phyloP scores from a whole-genome alignment of 106 monocot species.

The Xerophyta viscosa region DNA sequence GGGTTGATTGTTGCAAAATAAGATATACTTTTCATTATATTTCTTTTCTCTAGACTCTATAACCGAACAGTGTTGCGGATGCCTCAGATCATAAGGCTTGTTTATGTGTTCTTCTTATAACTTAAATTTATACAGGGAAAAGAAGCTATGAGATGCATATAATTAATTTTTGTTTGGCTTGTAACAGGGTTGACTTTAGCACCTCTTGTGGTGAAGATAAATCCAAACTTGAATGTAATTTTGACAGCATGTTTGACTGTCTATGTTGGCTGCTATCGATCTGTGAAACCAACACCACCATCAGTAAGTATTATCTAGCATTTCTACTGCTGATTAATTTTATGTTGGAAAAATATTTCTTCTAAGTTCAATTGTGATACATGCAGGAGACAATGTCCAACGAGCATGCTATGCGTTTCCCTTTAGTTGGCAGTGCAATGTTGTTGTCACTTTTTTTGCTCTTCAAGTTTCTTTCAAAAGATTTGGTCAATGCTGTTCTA shows the following conservation, averaged over 20 bases:
- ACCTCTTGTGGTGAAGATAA: constrained; percentile 66
- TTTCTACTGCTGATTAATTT: background rate
- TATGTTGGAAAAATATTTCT: background rate
- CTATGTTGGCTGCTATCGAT: constrained; percentile 92
- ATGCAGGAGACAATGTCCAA: constrained; percentile 96
- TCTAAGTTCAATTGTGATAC: constrained; percentile 1
- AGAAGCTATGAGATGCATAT: background rate
- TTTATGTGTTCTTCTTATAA: no score
- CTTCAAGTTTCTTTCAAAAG: constrained; percentile 95
- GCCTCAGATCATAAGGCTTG: no score
- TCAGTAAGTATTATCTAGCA: constrained; percentile 32
- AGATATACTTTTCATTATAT: no score
- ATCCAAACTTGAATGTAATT: constrained; percentile 94
- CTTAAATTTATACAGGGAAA: no score
- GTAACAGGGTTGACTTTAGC: constrained; percentile 60
- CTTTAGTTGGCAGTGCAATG: constrained; percentile 96
- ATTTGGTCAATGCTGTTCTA: constrained; percentile 93
- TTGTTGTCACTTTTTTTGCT: constrained; percentile 83
- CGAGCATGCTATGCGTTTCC: constrained; percentile 98
- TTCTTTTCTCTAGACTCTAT: no score
- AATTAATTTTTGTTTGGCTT: background rate
- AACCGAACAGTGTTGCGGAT: no score
- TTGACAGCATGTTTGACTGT: constrained; percentile 93
- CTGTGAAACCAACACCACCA: constrained; percentile 87
- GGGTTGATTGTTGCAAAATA: no score